Conservation (phyloP, 306 rosid species). For the Citrullus amarus region DNA sequence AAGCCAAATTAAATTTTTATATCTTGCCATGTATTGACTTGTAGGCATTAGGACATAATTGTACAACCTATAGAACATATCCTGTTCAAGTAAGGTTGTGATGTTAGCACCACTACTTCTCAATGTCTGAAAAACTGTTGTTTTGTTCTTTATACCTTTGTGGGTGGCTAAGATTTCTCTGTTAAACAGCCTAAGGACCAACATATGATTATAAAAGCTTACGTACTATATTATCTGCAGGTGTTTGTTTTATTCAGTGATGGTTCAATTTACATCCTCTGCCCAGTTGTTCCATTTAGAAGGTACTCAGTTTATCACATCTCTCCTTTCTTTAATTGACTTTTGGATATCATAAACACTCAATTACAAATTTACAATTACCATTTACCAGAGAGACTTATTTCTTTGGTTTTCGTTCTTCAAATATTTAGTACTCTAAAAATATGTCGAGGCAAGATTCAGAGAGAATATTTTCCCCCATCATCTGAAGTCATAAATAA, state of each 20-base stretch:
- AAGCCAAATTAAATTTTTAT: background rate
- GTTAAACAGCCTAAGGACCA: background rate
- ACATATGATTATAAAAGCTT: background rate
- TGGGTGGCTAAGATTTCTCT: background rate
- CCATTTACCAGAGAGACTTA: background rate
- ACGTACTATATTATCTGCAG: slow-evolving; percentile 28
- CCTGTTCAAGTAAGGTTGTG: too few species aligned
- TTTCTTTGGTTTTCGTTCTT: background rate
- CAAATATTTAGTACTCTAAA: background rate
- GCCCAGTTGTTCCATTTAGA: slow-evolving; percentile 92
- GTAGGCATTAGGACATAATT: background rate
- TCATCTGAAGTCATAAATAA: background rate
- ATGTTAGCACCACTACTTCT: too few species aligned
- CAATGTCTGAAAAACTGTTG: background rate
- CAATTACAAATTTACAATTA: background rate
- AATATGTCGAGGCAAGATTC: background rate
- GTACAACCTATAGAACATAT: too few species aligned
- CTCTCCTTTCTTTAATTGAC: background rate
- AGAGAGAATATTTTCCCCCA: background rate
- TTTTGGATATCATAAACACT: background rate
- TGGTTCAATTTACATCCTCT: slow-evolving; percentile 72
- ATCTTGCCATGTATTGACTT: background rate
- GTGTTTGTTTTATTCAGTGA: slow-evolving; percentile 74
- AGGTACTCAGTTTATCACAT: slow-evolving; percentile 40
- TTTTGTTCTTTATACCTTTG: background rate